Percentiles rank a stretch among this genome's conserved stretches.
Conservation (phyloP, 2,329 filamentous ascomycete species). For the Polytolypa hystricis region DNA sequence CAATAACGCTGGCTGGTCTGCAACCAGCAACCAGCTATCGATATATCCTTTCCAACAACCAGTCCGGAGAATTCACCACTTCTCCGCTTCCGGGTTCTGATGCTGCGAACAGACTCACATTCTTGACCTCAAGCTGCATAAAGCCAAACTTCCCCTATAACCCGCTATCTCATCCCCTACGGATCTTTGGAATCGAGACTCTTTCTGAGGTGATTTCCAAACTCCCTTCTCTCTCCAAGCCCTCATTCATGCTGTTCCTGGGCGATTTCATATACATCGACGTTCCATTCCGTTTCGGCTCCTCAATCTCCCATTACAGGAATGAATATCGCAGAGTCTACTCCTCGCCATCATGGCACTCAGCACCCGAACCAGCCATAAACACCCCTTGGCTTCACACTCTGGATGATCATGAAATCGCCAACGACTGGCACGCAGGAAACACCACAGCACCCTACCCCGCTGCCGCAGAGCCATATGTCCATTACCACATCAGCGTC, state of each 20-base stretch:
- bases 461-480: constrained; percentile 72
- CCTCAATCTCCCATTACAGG: constrained; percentile 62
- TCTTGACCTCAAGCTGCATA: constrained; percentile 86
- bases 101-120: constrained; percentile 65
- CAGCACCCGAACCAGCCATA: constrained; percentile 46
- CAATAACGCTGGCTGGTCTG: constrained; percentile 56
- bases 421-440: constrained; percentile 73
- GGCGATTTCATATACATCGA: constrained; percentile 49
- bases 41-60: constrained; percentile 78
- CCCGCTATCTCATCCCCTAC: constrained; percentile 68
- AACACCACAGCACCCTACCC: constrained; percentile 72
- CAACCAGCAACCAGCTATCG: constrained; percentile 65
- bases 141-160: constrained; percentile 85
- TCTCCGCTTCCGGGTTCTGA: constrained; percentile 58
- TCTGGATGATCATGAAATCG: constrained; percentile 91
- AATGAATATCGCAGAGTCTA: constrained; percentile 95
- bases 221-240: constrained; percentile 45
- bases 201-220: constrained; percentile 62
- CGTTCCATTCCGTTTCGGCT: constrained; percentile 70
- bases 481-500: constrained; percentile 69
- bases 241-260: constrained; percentile 50
- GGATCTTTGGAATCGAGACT: constrained; percentile 68
- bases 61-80: constrained; percentile 69
- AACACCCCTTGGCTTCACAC: constrained; percentile 92
- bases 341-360: constrained; percentile 76